A percentile compares a stretch with the other conserved stretches of the same genome.
Conservation (phyloP, 1,139 yeast genomes). For the Geotrichum bryndzae region DNA sequence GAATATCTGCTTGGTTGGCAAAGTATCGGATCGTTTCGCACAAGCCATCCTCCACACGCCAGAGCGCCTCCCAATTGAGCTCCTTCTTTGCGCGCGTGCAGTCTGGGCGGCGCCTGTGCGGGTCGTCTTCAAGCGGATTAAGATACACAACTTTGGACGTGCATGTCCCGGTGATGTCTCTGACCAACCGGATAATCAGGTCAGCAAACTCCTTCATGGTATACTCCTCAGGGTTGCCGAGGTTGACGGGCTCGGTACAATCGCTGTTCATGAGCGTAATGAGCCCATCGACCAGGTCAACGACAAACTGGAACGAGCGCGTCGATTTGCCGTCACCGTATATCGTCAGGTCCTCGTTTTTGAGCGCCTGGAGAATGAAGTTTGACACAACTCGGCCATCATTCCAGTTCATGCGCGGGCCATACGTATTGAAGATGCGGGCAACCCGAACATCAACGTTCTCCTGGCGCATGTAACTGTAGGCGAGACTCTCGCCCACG, state of each 20-base stretch:
- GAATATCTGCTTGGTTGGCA: conserved; percentile 17
- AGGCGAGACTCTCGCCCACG: conserved; percentile 28
- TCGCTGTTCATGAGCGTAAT: conserved; percentile 26
- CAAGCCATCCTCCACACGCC: conserved; percentile 25
- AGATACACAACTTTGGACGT: conserved; percentile 20
- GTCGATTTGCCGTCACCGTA: conserved; percentile 28
- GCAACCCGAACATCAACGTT: conserved; percentile 28
- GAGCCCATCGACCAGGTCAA: conserved; percentile 27
- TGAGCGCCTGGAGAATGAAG: conserved; percentile 27
- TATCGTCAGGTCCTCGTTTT: conserved; percentile 25
- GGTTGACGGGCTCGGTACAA: conserved; percentile 24
- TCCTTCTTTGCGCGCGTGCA: conserved; percentile 23
- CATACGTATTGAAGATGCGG: conserved; percentile 28
- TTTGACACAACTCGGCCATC: conserved; percentile 30
- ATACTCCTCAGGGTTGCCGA: conserved; percentile 28
- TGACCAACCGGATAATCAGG: conserved; percentile 23
- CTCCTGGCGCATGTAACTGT: conserved; percentile 25
- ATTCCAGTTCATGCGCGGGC: conserved; percentile 30
- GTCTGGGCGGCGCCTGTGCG: conserved; percentile 26
- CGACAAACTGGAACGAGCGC: conserved; percentile 28
- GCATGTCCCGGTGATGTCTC: conserved; percentile 21
- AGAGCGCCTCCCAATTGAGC: conserved; percentile 26
- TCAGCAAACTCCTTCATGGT: conserved; percentile 25
- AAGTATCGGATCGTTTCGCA: conserved; percentile 26
- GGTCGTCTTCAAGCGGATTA: conserved; percentile 26